phyloP scores from a whole-genome alignment of 768 basidiomycete genomes.

The Tricholoma saponaceum region DNA sequence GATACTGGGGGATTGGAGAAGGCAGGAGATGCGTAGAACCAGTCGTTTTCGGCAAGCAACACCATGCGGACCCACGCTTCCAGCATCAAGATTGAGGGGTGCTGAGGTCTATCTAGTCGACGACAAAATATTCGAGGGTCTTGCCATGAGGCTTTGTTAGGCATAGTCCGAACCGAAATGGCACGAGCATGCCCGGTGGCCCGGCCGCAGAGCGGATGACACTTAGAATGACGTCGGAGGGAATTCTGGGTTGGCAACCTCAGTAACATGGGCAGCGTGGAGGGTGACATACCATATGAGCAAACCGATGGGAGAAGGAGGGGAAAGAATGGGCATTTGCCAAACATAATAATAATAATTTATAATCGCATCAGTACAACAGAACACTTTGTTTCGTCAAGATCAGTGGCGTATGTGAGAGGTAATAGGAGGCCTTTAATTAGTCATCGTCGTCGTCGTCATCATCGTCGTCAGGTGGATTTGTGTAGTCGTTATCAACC shows the following conservation, averaged over 20 bases:
- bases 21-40: no score
- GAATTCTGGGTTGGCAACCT: neutral
- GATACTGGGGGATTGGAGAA: no score
- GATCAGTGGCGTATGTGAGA: neutral
- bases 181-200: no score
- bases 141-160: no score
- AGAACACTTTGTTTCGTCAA: neutral
- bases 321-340: neutral
- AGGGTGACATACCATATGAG: neutral
- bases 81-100: no score
- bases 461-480: neutral
- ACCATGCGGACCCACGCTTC: no score
- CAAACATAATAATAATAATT: neutral
- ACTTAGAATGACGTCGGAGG: neutral
- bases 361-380: neutral
- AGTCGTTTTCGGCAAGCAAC: no score
- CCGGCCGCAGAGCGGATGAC: no score
- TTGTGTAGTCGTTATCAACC: neutral
- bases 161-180: no score
- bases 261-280: neutral
- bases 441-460: neutral
- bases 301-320: neutral
- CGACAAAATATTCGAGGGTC: no score
- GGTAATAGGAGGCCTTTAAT: neutral
- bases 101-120: no score